Base-by-base conservation (phyloP, 2,329 filamentous ascomycete genomes). In the Dactylellina cionopaga region DNA sequence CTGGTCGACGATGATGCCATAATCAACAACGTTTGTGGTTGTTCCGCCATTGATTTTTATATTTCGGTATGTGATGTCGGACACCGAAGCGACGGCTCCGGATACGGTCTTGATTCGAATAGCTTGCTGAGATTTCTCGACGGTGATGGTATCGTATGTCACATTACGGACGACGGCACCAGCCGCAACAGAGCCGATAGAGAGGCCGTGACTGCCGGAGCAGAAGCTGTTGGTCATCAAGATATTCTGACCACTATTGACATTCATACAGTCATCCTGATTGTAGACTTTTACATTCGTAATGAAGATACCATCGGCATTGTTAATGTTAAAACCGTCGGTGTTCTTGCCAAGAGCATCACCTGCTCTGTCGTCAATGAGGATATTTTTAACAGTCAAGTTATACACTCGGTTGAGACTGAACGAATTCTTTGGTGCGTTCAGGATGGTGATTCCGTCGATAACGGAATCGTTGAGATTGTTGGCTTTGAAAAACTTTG, bases 261-360 rank as follows among this genome's bases (percentile, higher is more conserved):
- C 80, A 31, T 85, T 86, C 9, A 87, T 79, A 76, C 85, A 88
- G 76, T 87, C 86, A 71, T 88, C 85, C 79, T 87, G 86, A 80
- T 87, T 87, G 77, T 84, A 81, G 60, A 87, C 80, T 60, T 80
- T 82, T 24, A 84, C 84, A 41, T 83, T 82, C 55, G 80, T 80
- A 77, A 88, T 86, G 54, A 80, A 83, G 35, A 87, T 80, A 33
- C 80, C 81, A 22, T 79, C 80, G 13, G 81, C 83, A 31, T 77
- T 80, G 37, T 83, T 83, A 43, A 86, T 80, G 73, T 85, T 83
- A 74, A 85, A 85, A 13, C 80, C 84, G 75, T 87, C 85, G 1
- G 85, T 87, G 80, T 87, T 87, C 13, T 55, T 55, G 13, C 81
- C 81, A 2, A 77, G 77, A 4, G 76, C 66, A 71, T 85, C 83